These are phyloP conservation scores for Cytospora leucostoma DNA, from an alignment of 2,329 filamentous ascomycete genomes.

Conservation along the genomic window DNA sequence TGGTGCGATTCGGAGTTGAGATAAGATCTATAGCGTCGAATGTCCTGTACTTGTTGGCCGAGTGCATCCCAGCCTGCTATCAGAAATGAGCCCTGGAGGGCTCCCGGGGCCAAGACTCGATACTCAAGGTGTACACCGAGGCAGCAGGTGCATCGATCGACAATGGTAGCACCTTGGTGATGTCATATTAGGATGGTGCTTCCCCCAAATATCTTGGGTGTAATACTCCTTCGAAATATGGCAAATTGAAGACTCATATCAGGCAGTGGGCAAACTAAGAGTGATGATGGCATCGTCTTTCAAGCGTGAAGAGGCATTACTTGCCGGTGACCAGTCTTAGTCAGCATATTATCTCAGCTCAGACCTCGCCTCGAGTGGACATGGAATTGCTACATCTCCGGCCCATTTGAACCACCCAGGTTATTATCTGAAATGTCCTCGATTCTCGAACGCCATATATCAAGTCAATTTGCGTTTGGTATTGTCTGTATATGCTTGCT, in stretches of 20 bases:
- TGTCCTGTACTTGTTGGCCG: neutral
- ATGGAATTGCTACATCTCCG: too few species aligned
- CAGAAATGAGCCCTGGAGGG: neutral
- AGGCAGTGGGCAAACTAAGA: too few species aligned
- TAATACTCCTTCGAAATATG: neutral
- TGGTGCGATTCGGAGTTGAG: neutral
- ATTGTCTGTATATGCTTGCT: too few species aligned
- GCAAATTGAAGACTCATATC: neutral
- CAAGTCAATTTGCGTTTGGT: too few species aligned
- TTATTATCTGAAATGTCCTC: too few species aligned
- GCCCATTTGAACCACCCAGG: too few species aligned
- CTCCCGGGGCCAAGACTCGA: neutral
- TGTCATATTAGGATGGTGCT: neutral
- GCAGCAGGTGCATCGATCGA: neutral
- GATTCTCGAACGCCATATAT: too few species aligned
- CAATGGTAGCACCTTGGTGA: neutral
- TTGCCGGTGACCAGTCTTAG: too few species aligned
- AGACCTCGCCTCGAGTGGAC: too few species aligned
- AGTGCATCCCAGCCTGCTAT: neutral
- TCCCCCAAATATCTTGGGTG: neutral
- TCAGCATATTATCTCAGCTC: too few species aligned
- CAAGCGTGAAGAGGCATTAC: too few species aligned
- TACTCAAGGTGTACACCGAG: neutral
- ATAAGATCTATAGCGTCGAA: neutral
- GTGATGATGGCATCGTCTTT: too few species aligned